Conservation (phyloP, 306 rosid species). For the Rosa chinensis region DNA sequence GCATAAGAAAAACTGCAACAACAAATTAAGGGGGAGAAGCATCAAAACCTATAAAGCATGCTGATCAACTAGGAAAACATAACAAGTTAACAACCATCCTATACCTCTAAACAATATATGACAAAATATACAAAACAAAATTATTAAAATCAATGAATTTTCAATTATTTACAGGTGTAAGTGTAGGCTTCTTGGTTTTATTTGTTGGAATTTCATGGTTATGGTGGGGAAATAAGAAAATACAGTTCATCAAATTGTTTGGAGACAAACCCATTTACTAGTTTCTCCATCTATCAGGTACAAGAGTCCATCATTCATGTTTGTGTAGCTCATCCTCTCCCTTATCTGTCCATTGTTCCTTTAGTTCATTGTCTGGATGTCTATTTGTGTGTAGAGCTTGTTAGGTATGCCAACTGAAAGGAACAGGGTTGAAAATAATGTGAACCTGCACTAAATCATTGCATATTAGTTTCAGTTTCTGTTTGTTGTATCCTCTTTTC, state of each 20-base stretch:
- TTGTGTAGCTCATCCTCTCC: not conserved
- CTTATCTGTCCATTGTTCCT: not conserved
- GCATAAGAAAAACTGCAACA: no score
- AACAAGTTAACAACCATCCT: no score
- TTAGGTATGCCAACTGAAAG: not conserved
- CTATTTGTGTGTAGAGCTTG: not conserved
- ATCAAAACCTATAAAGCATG: no score
- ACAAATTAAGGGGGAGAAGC: no score
- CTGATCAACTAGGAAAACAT: no score
- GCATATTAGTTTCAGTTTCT: not conserved
- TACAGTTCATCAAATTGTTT: not conserved
- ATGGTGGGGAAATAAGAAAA: no score
- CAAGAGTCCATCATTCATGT: not conserved
- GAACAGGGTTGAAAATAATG: not conserved
- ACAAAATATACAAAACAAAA: no score
- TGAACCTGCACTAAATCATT: not conserved
- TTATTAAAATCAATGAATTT: no score
- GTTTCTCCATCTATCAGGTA: not conserved
- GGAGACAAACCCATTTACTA: not conserved
- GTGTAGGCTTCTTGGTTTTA: no score
- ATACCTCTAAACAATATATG: no score
- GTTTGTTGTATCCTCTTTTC: not conserved
- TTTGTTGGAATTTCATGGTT: no score
- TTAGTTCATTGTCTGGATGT: not conserved
- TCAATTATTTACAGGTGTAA: no score